Percentiles rank a stretch among this genome's conserved stretches.
These are phyloP conservation scores for Amauroascus niger DNA, from an alignment of 2,329 filamentous ascomycete genomes.

Conservation along the genomic window DNA sequence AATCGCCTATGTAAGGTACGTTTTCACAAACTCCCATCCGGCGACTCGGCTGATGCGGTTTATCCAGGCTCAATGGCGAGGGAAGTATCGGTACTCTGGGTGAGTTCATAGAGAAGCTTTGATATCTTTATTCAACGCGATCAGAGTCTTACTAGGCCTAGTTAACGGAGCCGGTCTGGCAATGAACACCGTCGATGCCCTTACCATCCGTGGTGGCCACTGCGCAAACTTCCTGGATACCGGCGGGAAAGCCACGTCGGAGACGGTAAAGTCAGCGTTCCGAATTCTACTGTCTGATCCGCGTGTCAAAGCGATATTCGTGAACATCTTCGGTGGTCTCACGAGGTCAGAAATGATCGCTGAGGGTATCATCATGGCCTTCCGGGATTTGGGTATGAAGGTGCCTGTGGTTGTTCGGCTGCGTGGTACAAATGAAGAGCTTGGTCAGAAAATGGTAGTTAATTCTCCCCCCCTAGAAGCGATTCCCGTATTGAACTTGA, in stretches of 20 bases:
- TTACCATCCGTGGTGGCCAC: slow-evolving; percentile 55
- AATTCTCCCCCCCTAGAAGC: no score
- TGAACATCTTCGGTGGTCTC: slow-evolving; percentile 62
- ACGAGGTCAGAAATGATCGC: slow-evolving; percentile 76
- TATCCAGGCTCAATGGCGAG: slow-evolving; percentile 35
- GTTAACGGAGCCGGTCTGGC: slow-evolving; percentile 85
- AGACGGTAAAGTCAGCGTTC: slow-evolving; percentile 70
- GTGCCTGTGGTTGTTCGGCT: slow-evolving; percentile 69
- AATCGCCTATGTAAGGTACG: slow-evolving; percentile 66
- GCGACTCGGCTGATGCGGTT: neutral
- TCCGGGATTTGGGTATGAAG: slow-evolving; percentile 55
- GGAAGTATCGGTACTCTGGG: slow-evolving; percentile 64
- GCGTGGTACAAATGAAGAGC: slow-evolving; percentile 62
- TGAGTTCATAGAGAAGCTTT: slow-evolving; percentile 20
- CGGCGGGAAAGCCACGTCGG: slow-evolving; percentile 74
- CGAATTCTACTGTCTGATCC: slow-evolving; percentile 61
- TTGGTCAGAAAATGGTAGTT: slow-evolving; percentile 55
- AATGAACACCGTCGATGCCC: slow-evolving; percentile 81
- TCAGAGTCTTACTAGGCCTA: slow-evolving; percentile 5
- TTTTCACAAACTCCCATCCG: neutral
- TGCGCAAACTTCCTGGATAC: slow-evolving; percentile 84
- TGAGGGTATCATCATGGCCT: slow-evolving; percentile 61
- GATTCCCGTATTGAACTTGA: neutral
- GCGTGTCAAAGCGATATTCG: slow-evolving; percentile 61
- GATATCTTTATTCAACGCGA: neutral